Evolutionary conservation across 345 rosid species (phyloP), one percentile per base, ranked within the genome.

Genomic region (Sonneratia alba): DNA sequence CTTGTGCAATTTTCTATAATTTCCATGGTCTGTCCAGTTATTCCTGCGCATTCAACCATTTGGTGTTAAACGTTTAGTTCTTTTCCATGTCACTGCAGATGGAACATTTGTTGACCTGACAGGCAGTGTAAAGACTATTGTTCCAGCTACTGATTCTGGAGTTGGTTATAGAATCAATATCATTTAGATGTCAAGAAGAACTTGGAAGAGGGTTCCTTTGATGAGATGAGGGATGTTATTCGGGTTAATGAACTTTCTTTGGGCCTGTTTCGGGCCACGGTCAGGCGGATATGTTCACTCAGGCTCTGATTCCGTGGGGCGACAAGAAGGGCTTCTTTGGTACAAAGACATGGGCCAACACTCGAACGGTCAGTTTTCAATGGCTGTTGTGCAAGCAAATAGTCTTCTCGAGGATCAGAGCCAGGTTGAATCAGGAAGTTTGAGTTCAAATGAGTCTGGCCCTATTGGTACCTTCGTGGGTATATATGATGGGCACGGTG

Each of bases 171-270:
- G 64, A 59, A 24, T 59, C 19, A 21, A 16, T 42, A 21, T 13
- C 14, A 7, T 0, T 38, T 68, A 15, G 36, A 45, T 48, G 70
- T 42, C 12, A 69, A 61, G 70, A 48, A 57, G 47, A 71, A 66
- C 15, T 66, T 66, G 36, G 68, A 67, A 70, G 40, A 57, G 74
- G 51, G 45, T 16, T 57, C 49, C 38, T 61, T 75, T 71, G 84
- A 70, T 80, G 85, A 80, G 81, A 85, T 85, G 88, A 85, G 88
- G 88, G 88, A 85, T 85, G 88, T 78, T 85, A 75, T 78, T 85
- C 67, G 88, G 83, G 73, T 82, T 85, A 80, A 77, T 80, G 85
- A 85, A 74, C 84, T 73, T 80, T 72, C 69, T 82, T 71, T 61
- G 77, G 80, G 81, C 88, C 81, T 85, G 88, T 68, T 79, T 85